Conservation (phyloP, 2,329 filamentous ascomycete genomes). For the Penicillium nordicum region DNA sequence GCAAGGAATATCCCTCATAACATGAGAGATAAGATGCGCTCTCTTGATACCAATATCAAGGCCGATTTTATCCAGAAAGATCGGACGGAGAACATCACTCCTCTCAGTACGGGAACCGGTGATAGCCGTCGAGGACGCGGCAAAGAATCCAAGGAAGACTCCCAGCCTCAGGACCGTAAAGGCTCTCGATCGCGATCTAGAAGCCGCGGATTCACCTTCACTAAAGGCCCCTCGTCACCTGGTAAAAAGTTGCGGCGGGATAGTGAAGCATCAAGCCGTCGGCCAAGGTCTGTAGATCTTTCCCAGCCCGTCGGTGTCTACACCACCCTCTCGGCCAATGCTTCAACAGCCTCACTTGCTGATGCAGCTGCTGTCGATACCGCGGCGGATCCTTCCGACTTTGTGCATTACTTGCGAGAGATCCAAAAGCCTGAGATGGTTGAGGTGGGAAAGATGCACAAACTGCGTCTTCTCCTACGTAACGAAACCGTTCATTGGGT, state of each 20-base stretch:
- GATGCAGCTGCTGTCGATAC: conserved; percentile 69
- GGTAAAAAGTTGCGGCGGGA: conserved; percentile 72
- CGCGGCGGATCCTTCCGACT: conserved; percentile 73
- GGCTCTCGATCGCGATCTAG: conserved; percentile 52
- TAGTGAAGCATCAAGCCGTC: conserved; percentile 61
- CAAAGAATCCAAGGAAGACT: conserved; percentile 42
- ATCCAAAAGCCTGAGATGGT: conserved; percentile 76
- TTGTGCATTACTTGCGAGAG: conserved; percentile 79
- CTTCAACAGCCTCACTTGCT: conserved; percentile 52
- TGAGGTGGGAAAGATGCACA: conserved; percentile 93
- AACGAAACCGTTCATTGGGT: conserved; percentile 98
- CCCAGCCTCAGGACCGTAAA: conserved; percentile 44
- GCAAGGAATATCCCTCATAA: conserved; percentile 90
- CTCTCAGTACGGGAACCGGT: conserved; percentile 42
- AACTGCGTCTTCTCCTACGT: conserved; percentile 79
- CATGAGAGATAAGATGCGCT: conserved; percentile 92
- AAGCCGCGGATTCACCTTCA: conserved; percentile 76
- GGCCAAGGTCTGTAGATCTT: conserved; percentile 68
- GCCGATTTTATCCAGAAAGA: conserved; percentile 93
- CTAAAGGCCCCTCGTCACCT: conserved; percentile 65
- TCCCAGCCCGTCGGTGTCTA: conserved; percentile 60
- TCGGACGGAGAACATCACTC: conserved; percentile 63
- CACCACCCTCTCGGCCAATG: conserved; percentile 53
- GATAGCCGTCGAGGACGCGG: conserved; percentile 40
- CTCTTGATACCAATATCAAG: conserved; percentile 83